A percentile compares a stretch with the other conserved stretches of the same genome.
Conservation (phyloP, 1,284 basidiomycete species). For the Stygiomarasmius scandens region DNA sequence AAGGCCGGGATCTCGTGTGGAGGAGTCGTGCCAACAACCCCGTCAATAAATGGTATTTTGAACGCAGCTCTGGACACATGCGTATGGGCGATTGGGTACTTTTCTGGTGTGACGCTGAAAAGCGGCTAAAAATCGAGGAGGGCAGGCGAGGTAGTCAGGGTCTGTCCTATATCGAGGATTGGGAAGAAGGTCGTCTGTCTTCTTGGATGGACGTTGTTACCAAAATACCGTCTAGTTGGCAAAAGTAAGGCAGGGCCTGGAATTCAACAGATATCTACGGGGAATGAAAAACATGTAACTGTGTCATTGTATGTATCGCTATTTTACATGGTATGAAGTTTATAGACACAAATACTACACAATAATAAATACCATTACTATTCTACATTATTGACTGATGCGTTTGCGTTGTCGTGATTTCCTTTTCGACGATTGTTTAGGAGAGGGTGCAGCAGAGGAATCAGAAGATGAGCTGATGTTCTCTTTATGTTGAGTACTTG, state of each 20-base stretch:
- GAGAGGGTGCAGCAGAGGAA: conserved; percentile 25
- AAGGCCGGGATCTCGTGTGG: conserved; percentile 96
- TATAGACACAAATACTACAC: conserved; percentile 5
- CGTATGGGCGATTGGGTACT: conserved; percentile 86
- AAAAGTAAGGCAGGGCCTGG: conserved; percentile 26
- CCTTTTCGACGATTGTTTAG: conserved; percentile 17
- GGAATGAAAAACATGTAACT: background rate
- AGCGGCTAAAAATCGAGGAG: conserved; percentile 68
- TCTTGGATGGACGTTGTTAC: conserved; percentile 77
- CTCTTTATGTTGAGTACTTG: conserved; percentile 32
- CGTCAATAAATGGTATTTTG: conserved; percentile 99
- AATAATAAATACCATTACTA: background rate
- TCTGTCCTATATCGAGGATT: conserved; percentile 77
- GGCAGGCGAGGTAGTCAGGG: conserved; percentile 61
- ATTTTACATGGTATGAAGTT: background rate
- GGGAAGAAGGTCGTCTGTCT: conserved; percentile 78
- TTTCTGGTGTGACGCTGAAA: conserved; percentile 99
- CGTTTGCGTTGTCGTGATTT: background rate
- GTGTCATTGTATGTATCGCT: conserved; percentile 2
- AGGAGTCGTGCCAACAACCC: conserved; percentile 91
- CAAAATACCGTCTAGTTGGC: conserved; percentile 85
- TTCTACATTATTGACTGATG: background rate
- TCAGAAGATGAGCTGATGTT: conserved; percentile 20
- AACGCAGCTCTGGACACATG: conserved; percentile 90
- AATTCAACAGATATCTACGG: background rate